Evolutionary conservation across 352 stramenopile genomes (phyloP), one percentile per base, ranked within the genome.

Genomic region (Phytophthora europaea): DNA sequence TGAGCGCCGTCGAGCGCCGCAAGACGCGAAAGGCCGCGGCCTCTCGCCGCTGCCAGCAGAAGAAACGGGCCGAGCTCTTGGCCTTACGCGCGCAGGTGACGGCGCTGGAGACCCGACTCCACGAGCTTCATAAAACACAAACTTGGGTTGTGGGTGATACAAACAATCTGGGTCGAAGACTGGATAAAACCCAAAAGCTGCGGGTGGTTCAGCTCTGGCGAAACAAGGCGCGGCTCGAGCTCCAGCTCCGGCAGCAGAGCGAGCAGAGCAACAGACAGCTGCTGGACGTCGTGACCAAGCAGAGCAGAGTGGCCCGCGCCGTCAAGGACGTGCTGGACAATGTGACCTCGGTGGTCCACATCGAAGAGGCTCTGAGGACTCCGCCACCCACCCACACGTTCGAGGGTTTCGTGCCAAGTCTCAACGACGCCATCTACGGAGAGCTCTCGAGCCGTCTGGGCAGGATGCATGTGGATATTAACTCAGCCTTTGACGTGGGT

Each of bases 11-110:
- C 8, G 57, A 77, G 7, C 56, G 40, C 43, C 55, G 70, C 28
- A 77, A 77, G 57, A 73, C 58, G 10, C 64, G 65, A n/a, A 77
- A 77, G 54, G 70, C 70, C 16, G 70, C 70, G 13, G 70, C 70
- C 26, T 73, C 70, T 0, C 50, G 70, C 1, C 58, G 65, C 36
- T 77, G 70, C n/a, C 70, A 77, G 22, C 70, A 77, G 22, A 77
- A 77, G 64, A 77, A 77, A 48, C 66, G 58, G 2, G 70, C 70
- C 4, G 63, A 77, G 33, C 45, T 73, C 2, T 26, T 77, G 34
- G 70, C 70, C 16, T 31, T 77, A 7, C 56, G 70, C 4, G 70
- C 70, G 0, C 70, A 77, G 48, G 59, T 60, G 9, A 34, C 58
- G n/a, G 47, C 70, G 7, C 33, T 77, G 10, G 65, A 73, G 64